phyloP scores from a whole-genome alignment of 2,329 filamentous ascomycete genomes.

The Bipolaris sorokiniana region DNA sequence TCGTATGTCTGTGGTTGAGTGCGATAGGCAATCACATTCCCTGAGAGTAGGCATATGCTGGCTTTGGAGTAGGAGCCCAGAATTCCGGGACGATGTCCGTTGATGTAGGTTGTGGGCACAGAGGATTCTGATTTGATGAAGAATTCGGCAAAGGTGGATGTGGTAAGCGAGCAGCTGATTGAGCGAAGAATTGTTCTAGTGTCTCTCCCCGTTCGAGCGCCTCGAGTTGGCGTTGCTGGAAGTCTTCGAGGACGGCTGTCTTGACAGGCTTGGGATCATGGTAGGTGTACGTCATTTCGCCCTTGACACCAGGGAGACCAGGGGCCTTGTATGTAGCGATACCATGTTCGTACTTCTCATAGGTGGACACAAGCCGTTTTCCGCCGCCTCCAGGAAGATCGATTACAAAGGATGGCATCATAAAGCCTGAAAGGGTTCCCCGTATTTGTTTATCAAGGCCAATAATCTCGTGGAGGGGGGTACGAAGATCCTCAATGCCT shows the following conservation, averaged over 20 bases:
- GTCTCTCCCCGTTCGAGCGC: constrained; percentile 18
- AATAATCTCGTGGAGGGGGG: constrained; percentile 64
- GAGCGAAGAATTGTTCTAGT: constrained; percentile 16
- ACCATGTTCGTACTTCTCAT: constrained; percentile 62
- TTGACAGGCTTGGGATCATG: constrained; percentile 56
- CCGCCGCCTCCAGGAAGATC: constrained; percentile 69
- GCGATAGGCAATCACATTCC: background rate
- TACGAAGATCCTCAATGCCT: constrained; percentile 67
- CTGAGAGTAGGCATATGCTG: background rate
- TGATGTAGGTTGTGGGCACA: constrained; percentile 2
- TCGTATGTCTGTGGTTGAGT: background rate
- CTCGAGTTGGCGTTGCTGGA: constrained; percentile 14
- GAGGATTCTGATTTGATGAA: background rate
- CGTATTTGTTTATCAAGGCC: constrained; percentile 64
- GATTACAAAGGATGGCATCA: constrained; percentile 67
- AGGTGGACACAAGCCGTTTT: constrained; percentile 64
- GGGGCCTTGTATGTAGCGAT: constrained; percentile 64
- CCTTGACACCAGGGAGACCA: constrained; percentile 54
- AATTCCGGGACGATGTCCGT: background rate
- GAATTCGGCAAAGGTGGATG: background rate
- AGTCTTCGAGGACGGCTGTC: constrained; percentile 13
- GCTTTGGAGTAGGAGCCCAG: background rate
- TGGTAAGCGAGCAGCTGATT: constrained; percentile 1
- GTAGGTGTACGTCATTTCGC: constrained; percentile 59
- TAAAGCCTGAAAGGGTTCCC: constrained; percentile 67